Percentiles rank a stretch among this genome's conserved stretches.
phyloP scores from a whole-genome alignment of 2,329 filamentous ascomycete genomes.

The Penicillium sclerotigenum region DNA sequence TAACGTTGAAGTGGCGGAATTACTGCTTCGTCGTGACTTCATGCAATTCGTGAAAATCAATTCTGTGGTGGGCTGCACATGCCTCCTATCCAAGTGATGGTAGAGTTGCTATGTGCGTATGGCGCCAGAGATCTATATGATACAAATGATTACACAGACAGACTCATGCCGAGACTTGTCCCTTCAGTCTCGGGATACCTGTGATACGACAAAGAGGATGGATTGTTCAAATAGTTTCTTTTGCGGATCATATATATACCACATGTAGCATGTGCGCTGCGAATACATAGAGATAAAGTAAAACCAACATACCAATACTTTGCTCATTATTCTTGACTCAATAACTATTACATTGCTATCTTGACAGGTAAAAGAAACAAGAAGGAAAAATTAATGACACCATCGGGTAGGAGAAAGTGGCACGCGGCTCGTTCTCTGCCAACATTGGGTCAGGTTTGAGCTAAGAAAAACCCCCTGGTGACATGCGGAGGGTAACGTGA shows the following conservation, averaged over 20 bases:
- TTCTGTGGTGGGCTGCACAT: background rate
- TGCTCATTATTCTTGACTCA: slow-evolving; percentile 29
- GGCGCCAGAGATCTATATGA: background rate
- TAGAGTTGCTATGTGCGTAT: background rate
- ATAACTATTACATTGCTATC: slow-evolving; percentile 29
- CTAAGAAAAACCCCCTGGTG: slow-evolving; percentile 4
- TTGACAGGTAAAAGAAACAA: slow-evolving; percentile 19
- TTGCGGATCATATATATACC: background rate
- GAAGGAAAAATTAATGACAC: slow-evolving; percentile 16
- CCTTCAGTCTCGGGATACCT: background rate
- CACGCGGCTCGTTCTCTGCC: slow-evolving; percentile 4
- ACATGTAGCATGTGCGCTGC: no score
- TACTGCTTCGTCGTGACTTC: background rate
- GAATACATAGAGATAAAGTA: background rate
- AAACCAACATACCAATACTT: slow-evolving; percentile 16
- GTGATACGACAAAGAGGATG: background rate
- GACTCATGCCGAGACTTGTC: background rate
- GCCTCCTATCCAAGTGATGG: background rate
- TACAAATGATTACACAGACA: no score
- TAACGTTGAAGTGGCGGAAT: background rate
- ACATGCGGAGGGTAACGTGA: slow-evolving; percentile 8
- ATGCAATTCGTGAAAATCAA: background rate
- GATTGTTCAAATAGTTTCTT: background rate
- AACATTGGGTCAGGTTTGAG: slow-evolving; percentile 4
- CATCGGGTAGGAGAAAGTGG: slow-evolving; percentile 9